Conservation (phyloP, 2,329 filamentous ascomycete genomes). For the Trichoderma simmonsii region DNA sequence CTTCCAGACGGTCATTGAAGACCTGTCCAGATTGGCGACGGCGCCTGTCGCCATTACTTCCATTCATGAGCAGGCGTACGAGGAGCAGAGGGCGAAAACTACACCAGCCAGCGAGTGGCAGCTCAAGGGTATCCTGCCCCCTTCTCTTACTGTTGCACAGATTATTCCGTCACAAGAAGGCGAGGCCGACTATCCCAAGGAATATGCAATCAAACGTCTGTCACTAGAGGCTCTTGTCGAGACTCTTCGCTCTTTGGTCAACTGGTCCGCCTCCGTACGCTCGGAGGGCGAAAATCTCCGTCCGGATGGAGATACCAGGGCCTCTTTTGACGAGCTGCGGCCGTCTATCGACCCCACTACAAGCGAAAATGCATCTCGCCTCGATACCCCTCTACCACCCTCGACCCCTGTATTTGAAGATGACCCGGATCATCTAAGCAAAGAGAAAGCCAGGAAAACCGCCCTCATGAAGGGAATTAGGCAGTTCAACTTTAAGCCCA, state of each 20-base stretch:
- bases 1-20: constrained; percentile 92
- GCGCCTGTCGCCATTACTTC: constrained; percentile 71
- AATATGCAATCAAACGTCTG: constrained; percentile 88
- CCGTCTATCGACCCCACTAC: constrained; percentile 67
- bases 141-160: constrained; percentile 76
- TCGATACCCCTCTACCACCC: constrained; percentile 56
- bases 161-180: constrained; percentile 59
- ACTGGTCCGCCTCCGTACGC: constrained; percentile 72
- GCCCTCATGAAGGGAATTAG: constrained; percentile 84
- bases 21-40: constrained; percentile 83
- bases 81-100: constrained; percentile 68
- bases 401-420: constrained; percentile 75
- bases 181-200: constrained; percentile 74
- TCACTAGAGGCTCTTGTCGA: constrained; percentile 87
- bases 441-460: constrained; percentile 89
- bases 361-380: constrained; percentile 58
- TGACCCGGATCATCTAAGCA: constrained; percentile 91
- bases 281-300: constrained; percentile 48
- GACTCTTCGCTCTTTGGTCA: constrained; percentile 82
- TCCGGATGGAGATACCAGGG: constrained; percentile 35
- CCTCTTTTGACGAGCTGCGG: constrained; percentile 48
- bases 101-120: constrained; percentile 74
- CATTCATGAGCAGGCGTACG: constrained; percentile 79
- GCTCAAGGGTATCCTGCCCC: constrained; percentile 77
- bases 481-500: constrained; percentile 97